Conservation (phyloP, 2,329 filamentous ascomycete genomes). For the Sclerotinia minor region DNA sequence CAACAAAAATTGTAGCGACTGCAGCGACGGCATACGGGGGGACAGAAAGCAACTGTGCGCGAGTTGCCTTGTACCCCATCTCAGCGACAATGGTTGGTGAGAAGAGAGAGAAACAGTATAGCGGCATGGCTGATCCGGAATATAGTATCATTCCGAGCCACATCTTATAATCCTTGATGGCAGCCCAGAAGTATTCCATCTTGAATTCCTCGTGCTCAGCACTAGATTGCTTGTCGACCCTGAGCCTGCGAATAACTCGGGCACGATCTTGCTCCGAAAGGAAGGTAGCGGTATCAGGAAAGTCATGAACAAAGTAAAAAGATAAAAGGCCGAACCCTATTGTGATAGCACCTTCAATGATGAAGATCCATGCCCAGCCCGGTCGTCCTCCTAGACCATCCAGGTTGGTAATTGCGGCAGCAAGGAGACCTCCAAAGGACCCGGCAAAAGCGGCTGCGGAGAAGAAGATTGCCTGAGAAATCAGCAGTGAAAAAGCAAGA, state of each 20-base stretch:
- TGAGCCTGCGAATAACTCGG: slow-evolving; percentile 69
- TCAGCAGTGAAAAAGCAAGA: slow-evolving; percentile 55
- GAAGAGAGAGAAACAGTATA: slow-evolving; percentile 78
- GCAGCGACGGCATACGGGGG: slow-evolving; percentile 75
- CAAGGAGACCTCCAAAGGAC: slow-evolving; percentile 50
- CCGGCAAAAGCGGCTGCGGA: slow-evolving; percentile 54
- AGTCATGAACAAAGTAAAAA: slow-evolving; percentile 33
- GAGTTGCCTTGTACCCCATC: slow-evolving; percentile 57
- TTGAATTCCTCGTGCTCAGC: slow-evolving; percentile 75
- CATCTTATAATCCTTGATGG: slow-evolving; percentile 84
- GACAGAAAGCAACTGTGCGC: slow-evolving; percentile 70
- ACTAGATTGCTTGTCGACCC: slow-evolving; percentile 70
- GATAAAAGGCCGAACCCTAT: slow-evolving; percentile 43
- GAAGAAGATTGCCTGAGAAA: slow-evolving; percentile 57
- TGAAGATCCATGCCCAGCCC: slow-evolving; percentile 54
- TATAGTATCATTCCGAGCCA: slow-evolving; percentile 74
- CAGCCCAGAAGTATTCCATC: slow-evolving; percentile 69
- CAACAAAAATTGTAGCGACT: slow-evolving; percentile 65
- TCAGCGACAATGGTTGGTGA: slow-evolving; percentile 74
- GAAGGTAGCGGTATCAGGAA: slow-evolving; percentile 61
- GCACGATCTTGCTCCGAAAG: slow-evolving; percentile 67
- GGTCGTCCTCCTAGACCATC: slow-evolving; percentile 46
- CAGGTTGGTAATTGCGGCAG: slow-evolving; percentile 48
- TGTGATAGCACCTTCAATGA: slow-evolving; percentile 53
- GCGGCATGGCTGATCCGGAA: slow-evolving; percentile 70